Conservation (phyloP, 2,329 filamentous ascomycete species). For the Neofusicoccum ribis region DNA sequence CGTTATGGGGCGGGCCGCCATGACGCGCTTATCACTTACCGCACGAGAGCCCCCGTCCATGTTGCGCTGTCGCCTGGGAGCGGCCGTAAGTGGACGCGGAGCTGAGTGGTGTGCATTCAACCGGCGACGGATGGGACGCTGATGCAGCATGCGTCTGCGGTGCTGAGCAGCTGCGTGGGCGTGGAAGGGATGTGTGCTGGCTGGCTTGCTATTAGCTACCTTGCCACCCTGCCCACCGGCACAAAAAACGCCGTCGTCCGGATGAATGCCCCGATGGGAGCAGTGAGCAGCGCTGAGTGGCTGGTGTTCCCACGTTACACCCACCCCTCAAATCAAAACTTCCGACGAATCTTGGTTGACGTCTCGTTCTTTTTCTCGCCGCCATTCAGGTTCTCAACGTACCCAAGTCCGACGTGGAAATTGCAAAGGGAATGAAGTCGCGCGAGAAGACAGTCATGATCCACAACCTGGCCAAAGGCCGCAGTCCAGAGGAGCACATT, state of each 20-base stretch:
- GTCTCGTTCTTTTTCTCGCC: background rate
- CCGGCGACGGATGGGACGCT: background rate
- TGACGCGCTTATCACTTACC: background rate
- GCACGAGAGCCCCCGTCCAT: background rate
- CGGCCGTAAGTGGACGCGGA: background rate
- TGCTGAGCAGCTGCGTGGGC: background rate
- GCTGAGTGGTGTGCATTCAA: background rate
- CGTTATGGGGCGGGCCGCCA: background rate
- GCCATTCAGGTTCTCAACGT: constrained; percentile 55
- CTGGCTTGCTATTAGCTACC: too few species aligned
- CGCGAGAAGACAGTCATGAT: constrained; percentile 61
- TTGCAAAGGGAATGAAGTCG: constrained; percentile 64
- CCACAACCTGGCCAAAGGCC: constrained; percentile 20
- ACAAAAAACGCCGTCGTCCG: background rate
- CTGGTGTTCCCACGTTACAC: background rate
- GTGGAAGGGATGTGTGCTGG: too few species aligned
- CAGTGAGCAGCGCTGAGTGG: background rate
- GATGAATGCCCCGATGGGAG: background rate
- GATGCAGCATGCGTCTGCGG: background rate
- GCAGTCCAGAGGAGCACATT: constrained; percentile 29
- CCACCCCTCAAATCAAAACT: background rate
- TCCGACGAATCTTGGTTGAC: background rate
- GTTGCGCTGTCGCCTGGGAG: background rate
- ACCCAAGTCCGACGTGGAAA: constrained; percentile 63
- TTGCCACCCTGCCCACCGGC: background rate